Conservation (phyloP, 164 flowering plant genomes). For the Chimonanthus praecox region DNA sequence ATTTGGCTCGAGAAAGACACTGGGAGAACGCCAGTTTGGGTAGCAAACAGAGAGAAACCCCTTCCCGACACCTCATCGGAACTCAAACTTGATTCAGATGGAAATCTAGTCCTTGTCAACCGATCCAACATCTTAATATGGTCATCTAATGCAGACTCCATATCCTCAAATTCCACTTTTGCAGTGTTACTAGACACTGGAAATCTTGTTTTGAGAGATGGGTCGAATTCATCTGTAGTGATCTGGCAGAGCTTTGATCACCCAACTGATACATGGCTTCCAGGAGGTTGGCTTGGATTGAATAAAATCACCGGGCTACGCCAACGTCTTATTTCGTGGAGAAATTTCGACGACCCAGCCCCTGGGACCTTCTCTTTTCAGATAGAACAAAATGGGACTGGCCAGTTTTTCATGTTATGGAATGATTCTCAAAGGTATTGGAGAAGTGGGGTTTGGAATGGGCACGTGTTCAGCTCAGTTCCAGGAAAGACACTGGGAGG, state of each 20-base stretch:
- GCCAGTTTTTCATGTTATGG: conserved; percentile 1
- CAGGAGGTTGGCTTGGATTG: conserved; percentile 39
- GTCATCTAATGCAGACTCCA: conserved; percentile 21
- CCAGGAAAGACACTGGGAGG: conserved; percentile 13
- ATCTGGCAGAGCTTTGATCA: not conserved
- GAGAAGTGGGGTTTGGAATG: conserved; percentile 14
- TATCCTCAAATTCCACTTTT: conserved; percentile 5
- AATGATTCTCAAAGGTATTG: conserved; percentile 10
- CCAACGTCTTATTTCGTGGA: conserved; percentile 48
- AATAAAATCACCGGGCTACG: conserved; percentile 19
- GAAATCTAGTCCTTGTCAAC: conserved; percentile 17
- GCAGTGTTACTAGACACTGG: conserved; percentile 8
- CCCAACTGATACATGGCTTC: conserved; percentile 50
- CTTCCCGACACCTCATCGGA: conserved; percentile 9
- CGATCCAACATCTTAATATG: conserved; percentile 14
- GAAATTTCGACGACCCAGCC: conserved; percentile 43
- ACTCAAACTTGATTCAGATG: conserved; percentile 14
- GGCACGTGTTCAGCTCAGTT: not conserved
- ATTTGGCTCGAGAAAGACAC: conserved; percentile 18
- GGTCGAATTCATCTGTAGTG: too few relatives aligned
- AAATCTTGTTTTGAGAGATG: too few relatives aligned
- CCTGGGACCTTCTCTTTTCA: conserved; percentile 35
- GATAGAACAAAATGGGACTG: not conserved
- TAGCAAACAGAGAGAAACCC: conserved; percentile 22
- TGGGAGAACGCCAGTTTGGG: conserved; percentile 15